Evolutionary conservation across 768 basidiomycete genomes (phyloP), one percentile per base, ranked within the genome.

Genomic region (Stropharia rugosoannulata): DNA sequence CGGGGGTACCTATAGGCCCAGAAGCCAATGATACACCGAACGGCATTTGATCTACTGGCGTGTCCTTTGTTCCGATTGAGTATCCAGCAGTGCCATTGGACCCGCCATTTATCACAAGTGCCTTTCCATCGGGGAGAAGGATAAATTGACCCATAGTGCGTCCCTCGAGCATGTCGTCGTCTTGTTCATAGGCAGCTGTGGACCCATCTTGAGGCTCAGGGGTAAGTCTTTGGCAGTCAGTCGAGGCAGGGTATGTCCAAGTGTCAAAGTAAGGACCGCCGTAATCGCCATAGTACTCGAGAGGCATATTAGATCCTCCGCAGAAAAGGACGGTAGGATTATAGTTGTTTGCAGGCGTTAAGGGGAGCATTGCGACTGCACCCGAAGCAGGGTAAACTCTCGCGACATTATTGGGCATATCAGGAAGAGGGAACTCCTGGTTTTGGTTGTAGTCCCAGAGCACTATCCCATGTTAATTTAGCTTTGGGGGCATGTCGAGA

Each of bases 61-160:
- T 78, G 8, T 80, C 77, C 5, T 79, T 79, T 0, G 81, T 83
- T 9, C 71, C 70, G 42, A 82, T 74, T 0, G 92, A 76, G 68
- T 93, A 96, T 1, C 94, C 95, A 16, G 95, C 93, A 0, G 94
- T 95, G n/a, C 95, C 95, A 62, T 93, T 93, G 6, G 64, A 42
- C 10, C 80, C 95, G 55, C 94, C 95, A 68, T 96, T 96, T 64
- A 93, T 71, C 52, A 94, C 80, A 19, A 93, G 77, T n/a, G 94
- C 52, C 32, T 81, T 88, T 6, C 87, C 88, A 46, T 91, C 84
- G 0, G 93, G 85, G 8, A 97, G 84, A 38, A 81, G 78, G 70
- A 95, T 85, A 69, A 96, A 93, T 66, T 93, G 90, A n/a, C 95
- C 93, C 95, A 98, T 98, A 19, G 90, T 91, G 19, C 93, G 82